A percentile compares a stretch with the other conserved stretches of the same genome.
Conservation (phyloP, 2,329 filamentous ascomycete species). For the Aspergillus pseudonomiae region DNA sequence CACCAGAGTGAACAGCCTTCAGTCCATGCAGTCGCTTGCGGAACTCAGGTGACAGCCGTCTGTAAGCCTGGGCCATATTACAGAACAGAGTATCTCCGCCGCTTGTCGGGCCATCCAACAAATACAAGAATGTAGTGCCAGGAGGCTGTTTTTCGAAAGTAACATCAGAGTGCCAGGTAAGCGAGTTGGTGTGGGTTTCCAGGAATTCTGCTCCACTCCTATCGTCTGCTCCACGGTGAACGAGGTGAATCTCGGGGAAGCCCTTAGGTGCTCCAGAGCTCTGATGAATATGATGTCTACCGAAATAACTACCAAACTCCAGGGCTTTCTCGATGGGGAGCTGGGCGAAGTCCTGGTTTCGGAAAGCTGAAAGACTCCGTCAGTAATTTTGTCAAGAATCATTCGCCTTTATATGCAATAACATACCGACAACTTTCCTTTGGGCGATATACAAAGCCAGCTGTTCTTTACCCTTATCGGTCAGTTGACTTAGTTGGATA, state of each 20-base stretch:
- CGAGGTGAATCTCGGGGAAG: constrained; percentile 75
- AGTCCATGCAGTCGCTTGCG: constrained; percentile 79
- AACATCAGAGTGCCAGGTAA: constrained; percentile 89
- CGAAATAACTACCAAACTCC: constrained; percentile 74
- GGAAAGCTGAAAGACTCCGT: constrained; percentile 58
- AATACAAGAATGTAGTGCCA: constrained; percentile 85
- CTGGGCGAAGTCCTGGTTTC: constrained; percentile 72
- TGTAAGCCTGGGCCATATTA: constrained; percentile 79
- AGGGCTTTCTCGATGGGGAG: constrained; percentile 71
- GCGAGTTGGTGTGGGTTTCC: constrained; percentile 71
- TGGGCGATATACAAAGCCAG: constrained; percentile 59
- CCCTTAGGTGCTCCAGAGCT: constrained; percentile 75
- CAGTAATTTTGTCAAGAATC: background rate
- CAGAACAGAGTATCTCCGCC: constrained; percentile 86
- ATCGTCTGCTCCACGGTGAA: constrained; percentile 71
- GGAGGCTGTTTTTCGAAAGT: constrained; percentile 88
- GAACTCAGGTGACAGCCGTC: constrained; percentile 76
- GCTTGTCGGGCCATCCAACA: constrained; percentile 77
- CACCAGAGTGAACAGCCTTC: constrained; percentile 76
- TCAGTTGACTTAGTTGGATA: constrained; percentile 71
- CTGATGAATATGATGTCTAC: constrained; percentile 79
- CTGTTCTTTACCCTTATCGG: constrained; percentile 72
- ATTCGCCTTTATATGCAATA: background rate
- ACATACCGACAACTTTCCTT: constrained; percentile 67
- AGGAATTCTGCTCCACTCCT: constrained; percentile 65